phyloP scores from a whole-genome alignment of 2,329 filamentous ascomycete genomes.

The Aspergillus luchuensis region DNA sequence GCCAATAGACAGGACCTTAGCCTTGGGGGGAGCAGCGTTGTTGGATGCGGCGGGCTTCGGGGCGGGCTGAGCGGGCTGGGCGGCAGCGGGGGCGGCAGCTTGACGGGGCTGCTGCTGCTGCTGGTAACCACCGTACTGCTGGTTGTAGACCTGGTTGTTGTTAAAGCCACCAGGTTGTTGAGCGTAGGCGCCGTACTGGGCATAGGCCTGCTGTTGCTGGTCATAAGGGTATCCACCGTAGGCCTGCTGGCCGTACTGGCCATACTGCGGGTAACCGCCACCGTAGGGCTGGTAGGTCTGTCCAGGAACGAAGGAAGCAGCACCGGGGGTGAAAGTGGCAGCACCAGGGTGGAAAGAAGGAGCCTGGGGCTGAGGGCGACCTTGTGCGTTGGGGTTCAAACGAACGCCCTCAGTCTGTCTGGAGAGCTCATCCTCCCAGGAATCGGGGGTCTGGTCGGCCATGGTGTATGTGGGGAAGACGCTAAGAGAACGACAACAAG shows the following conservation, averaged over 20 bases:
- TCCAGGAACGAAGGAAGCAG: constrained; percentile 71
- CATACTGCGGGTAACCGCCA: constrained; percentile 51
- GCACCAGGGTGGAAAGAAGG: constrained; percentile 67
- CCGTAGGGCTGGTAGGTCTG: constrained; percentile 66
- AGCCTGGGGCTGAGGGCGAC: constrained; percentile 52
- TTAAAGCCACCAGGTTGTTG: constrained; percentile 43
- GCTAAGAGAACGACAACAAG: constrained; percentile 25
- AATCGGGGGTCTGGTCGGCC: constrained; percentile 76
- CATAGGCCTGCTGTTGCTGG: constrained; percentile 47
- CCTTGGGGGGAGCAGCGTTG: constrained; percentile 51
- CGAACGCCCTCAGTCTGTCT: constrained; percentile 77
- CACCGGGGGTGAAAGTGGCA: constrained; percentile 65
- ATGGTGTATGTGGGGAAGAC: constrained; percentile 53
- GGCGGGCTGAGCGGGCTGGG: constrained; percentile 46
- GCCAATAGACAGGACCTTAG: constrained; percentile 64
- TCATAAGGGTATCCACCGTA: constrained; percentile 53
- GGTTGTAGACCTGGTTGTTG: constrained; percentile 51
- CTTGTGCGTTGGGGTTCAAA: constrained; percentile 63
- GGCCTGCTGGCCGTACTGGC: constrained; percentile 54
- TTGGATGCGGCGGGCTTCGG: constrained; percentile 52
- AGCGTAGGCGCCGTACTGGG: constrained; percentile 49
- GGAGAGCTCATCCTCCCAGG: constrained; percentile 90
- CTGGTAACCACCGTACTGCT: constrained; percentile 44
- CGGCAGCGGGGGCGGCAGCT: constrained; percentile 48
- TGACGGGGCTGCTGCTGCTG: constrained; percentile 47